Evolutionary conservation across 495 filamentous ascomycete genomes (phyloP), one percentile per base, ranked within the genome.

Genomic region (Astrocystis sublimbata): DNA sequence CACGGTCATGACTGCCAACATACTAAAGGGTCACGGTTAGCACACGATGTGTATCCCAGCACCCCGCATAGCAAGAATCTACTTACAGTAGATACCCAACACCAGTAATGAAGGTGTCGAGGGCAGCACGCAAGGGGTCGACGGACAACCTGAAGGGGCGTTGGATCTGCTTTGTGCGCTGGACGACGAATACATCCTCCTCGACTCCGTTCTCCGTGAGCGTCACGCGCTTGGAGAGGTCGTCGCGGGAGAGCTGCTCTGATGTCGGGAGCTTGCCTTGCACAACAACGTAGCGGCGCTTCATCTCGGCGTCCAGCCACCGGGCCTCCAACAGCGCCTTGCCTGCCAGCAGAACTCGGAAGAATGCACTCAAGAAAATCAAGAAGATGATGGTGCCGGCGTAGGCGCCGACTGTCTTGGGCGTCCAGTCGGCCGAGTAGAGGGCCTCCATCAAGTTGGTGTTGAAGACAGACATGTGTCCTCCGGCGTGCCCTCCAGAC

Each of bases 1-100:
- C 85, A 93, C 84, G 3, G 92, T 94, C 93, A 98, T 98, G 67
- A 96, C 90, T n/a, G 91, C 93, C 76, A 98, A 79, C 93, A 98
- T 98, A 52, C 93, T 98, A 68, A 30, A 61, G 28, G 28, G 21
- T 28, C 15, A 64, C 58, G 41, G 60, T 72, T 64, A 72, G 68
- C 23, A 19, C 15, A 19, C 15, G 31, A 17, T 8, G 6, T 2
- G 21, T 15, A 7, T 24, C 9, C 26, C 21, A 56, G 23, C 58
- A 23, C 21, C 13, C 15, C 19, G 19, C 49, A 19, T 7, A 10
- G 19, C 6, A 21, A 24, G 42, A 12, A 38, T 7, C 40, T n/a
- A 86, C 92, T 82, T 81, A 97, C 93, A 97, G 84, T 40, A 98
- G 76, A 78, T 97, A 98, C 2, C 87, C 88, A 42, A 97, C 82